Evolutionary conservation across 441 rosid species (phyloP), one percentile per base, ranked within the genome.

Genomic region (Eruca vesicaria): DNA sequence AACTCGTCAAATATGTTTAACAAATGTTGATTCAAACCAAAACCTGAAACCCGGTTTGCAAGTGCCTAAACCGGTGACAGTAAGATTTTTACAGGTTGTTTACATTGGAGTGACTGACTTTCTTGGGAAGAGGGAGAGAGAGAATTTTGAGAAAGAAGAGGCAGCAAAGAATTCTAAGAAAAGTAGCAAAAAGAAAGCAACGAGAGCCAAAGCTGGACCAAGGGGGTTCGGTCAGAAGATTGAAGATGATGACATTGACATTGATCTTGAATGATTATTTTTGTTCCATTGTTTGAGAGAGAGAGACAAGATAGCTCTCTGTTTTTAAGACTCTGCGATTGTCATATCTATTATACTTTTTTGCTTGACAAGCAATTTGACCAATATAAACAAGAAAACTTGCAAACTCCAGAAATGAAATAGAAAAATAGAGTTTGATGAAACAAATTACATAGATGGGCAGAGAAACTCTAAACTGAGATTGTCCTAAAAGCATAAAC

Each of bases 161-260:
- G 88, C 85, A 28, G 81, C 81, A 31, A 86, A 83, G 85, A 83
- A 71, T 80, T 78, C 81, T n/a, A 90, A 91, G 88, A 82, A 75
- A 26, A 73, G 87, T 63, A 84, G 85, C 29, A 90, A 87, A 82
- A 89, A 83, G 71, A 78, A 74, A 43, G 83, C 75, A 78, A 82
- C 71, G 9, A 83, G 82, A 78, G 81, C 90, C 31, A 87, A 79
- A 73, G 84, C 81, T 28, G 91, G 97, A 33, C 96, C 98, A 14
- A 88, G 82, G 73, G 99, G 95, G 9, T 95, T 90, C 66, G 98
- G 96, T 20, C 97, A 87, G 72, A 88, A 88, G 77, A 71, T 82
- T 60, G 86, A 86, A 18, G 86, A 82, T 7, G 83, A 80, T 15
- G 88, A 79, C 29, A 12, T 62, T 63, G 88, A 80, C 20, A 26